Evolutionary conservation across 129 eudicot species (phyloP).

Genomic region (Lonicera japonica): DNA sequence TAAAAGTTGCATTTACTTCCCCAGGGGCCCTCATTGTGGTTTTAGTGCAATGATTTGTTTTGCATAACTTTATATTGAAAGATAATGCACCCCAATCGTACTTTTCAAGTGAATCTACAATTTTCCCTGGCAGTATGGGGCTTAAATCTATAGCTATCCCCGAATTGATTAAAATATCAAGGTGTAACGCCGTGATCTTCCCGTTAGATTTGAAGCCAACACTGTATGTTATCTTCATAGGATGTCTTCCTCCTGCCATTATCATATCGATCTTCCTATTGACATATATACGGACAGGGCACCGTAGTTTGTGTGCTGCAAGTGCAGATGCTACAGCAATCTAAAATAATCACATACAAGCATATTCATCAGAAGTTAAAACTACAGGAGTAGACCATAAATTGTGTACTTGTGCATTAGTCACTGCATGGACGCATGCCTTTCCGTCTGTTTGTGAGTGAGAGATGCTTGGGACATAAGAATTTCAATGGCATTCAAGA

Average conservation of each 20-base stretch:
- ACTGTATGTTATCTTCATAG: slow-evolving; percentile 86
- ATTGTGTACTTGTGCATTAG: too few species aligned
- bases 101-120: slow-evolving; percentile 56
- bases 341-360: slow-evolving; percentile 26
- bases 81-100: slow-evolving; percentile 91
- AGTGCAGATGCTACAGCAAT: slow-evolving; percentile 89
- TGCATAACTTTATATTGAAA: slow-evolving; percentile 70
- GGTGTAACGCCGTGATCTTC: slow-evolving; percentile 73
- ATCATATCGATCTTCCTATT: slow-evolving; percentile 92
- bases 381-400: neutral
- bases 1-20: slow-evolving; percentile 74
- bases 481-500: too few species aligned
- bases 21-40: slow-evolving; percentile 96
- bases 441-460: too few species aligned
- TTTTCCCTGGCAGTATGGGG: slow-evolving; percentile 56
- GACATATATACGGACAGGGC: slow-evolving; percentile 71
- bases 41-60: slow-evolving; percentile 72
- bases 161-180: slow-evolving; percentile 56
- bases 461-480: too few species aligned
- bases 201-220: slow-evolving; percentile 85
- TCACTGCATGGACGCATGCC: too few species aligned
- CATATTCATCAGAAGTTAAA: neutral
- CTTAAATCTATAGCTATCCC: slow-evolving; percentile 64
- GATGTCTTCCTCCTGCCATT: slow-evolving; percentile 93
- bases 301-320: slow-evolving; percentile 77